A percentile compares a stretch with the other conserved stretches of the same genome.
These are phyloP conservation scores for Verticillium nonalfalfae DNA, from an alignment of 2,329 filamentous ascomycete species.

Conservation along the genomic window DNA sequence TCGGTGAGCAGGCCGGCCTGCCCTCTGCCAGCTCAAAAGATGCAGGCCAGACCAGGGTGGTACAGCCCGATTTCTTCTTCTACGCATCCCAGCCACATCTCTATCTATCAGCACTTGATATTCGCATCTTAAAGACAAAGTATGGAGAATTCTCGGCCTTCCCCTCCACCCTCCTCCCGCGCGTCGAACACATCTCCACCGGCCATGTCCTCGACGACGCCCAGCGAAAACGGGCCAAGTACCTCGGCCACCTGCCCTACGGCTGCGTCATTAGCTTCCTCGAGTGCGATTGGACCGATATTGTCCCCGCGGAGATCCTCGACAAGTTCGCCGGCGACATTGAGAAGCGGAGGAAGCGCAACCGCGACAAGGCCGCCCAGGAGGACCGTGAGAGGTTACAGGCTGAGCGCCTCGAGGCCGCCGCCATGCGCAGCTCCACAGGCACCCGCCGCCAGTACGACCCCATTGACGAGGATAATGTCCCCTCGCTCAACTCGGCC, in stretches of 20 bases:
- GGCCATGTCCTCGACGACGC: slow-evolving; percentile 84
- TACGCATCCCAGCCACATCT: slow-evolving; percentile 84
- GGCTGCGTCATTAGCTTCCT: slow-evolving; percentile 90
- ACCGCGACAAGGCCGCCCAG: slow-evolving; percentile 74
- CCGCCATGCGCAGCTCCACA: slow-evolving; percentile 51
- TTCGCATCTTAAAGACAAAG: slow-evolving; percentile 83
- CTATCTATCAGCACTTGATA: slow-evolving; percentile 85
- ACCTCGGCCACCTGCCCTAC: slow-evolving; percentile 77
- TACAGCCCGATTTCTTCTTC: slow-evolving; percentile 64
- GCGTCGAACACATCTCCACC: slow-evolving; percentile 83
- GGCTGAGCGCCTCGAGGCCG: slow-evolving; percentile 73
- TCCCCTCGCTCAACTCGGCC: slow-evolving; percentile 40
- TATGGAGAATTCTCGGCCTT: slow-evolving; percentile 80
- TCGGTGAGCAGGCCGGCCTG: slow-evolving; percentile 21
- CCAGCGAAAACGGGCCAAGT: slow-evolving; percentile 76
- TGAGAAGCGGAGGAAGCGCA: slow-evolving; percentile 66
- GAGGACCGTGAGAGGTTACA: slow-evolving; percentile 82
- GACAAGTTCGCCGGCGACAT: slow-evolving; percentile 71
- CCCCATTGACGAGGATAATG: slow-evolving; percentile 29
- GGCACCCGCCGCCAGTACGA: slow-evolving; percentile 33
- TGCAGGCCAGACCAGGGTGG: slow-evolving; percentile 11
- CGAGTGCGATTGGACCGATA: slow-evolving; percentile 93
- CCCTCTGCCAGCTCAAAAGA: slow-evolving; percentile 2
- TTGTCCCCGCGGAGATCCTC: slow-evolving; percentile 70
- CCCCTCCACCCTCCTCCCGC: slow-evolving; percentile 77